These are phyloP conservation scores for Geranomyces variabilis DNA, from an alignment of 192 early-diverging fungal species.

Conservation along the genomic window DNA sequence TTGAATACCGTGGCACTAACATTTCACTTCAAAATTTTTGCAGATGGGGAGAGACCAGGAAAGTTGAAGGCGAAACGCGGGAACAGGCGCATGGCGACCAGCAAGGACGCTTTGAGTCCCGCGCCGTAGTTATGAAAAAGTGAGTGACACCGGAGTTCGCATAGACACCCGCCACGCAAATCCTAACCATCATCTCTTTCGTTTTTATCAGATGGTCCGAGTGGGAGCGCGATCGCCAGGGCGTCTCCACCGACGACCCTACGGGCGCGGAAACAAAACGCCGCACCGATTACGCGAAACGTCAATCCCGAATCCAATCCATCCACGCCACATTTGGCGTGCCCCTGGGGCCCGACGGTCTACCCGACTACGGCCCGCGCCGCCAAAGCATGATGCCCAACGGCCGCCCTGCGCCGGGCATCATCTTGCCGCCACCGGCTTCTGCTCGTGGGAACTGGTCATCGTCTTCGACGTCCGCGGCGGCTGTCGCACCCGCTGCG, in stretches of 20 bases:
- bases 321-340: background rate
- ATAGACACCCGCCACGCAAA: background rate
- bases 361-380: background rate
- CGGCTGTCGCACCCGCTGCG: no score
- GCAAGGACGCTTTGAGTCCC: constrained; percentile 10
- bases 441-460: no score
- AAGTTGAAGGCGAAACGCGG: constrained; percentile 82
- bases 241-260: background rate
- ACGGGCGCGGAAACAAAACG: background rate
- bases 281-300: no score
- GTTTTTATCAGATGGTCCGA: constrained; percentile 25
- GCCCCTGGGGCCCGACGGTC: background rate
- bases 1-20: no score
- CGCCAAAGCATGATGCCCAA: background rate
- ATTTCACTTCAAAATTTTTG: no score
- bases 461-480: no score
- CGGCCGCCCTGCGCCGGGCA: background rate
- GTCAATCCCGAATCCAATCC: background rate
- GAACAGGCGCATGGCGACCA: constrained; percentile 65
- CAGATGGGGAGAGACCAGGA: constrained; percentile 91
- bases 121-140: constrained; percentile 23
- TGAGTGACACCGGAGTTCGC: background rate
- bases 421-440: background rate
- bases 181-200: background rate
- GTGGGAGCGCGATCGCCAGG: constrained; percentile 24